phyloP scores from a whole-genome alignment of 306 rosid genomes.

The Cicer cuneatum region DNA sequence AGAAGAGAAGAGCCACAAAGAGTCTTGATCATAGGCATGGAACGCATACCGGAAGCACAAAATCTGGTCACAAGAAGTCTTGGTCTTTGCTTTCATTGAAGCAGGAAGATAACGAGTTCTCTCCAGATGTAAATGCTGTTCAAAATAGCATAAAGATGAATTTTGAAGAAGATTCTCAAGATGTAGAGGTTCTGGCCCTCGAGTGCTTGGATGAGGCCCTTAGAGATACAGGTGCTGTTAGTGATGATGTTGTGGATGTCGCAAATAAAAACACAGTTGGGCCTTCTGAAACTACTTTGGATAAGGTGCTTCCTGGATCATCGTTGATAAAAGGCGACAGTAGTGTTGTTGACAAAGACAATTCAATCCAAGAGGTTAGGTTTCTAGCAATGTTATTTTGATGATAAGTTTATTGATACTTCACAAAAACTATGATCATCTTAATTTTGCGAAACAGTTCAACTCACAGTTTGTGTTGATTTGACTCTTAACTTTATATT shows the following conservation, averaged over 20 bases:
- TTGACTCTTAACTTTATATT: constrained; percentile 20
- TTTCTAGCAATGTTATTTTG: constrained; percentile 30
- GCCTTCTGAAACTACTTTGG: constrained; percentile 51
- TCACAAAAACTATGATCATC: constrained; percentile 10
- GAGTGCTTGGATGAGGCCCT: constrained; percentile 44
- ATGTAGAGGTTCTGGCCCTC: constrained; percentile 45
- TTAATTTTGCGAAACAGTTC: background rate
- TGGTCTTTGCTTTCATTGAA: constrained; percentile 55
- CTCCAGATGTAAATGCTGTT: constrained; percentile 49
- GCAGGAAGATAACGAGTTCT: constrained; percentile 53
- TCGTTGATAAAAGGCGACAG: constrained; percentile 48
- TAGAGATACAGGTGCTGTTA: constrained; percentile 45
- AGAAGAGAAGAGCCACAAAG: constrained; percentile 55
- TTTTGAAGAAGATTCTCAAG: constrained; percentile 48
- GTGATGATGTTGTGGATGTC: constrained; percentile 43
- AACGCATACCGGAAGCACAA: constrained; percentile 51
- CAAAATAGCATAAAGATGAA: constrained; percentile 50
- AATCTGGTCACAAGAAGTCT: constrained; percentile 62
- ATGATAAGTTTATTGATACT: constrained; percentile 14
- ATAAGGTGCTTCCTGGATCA: constrained; percentile 49
- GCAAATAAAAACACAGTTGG: constrained; percentile 39
- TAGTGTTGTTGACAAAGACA: constrained; percentile 47
- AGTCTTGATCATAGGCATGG: constrained; percentile 54
- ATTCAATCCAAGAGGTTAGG: constrained; percentile 60
- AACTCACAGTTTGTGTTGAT: background rate